Conservation (phyloP, 768 basidiomycete species). For the Xerocomus spinulosus region DNA sequence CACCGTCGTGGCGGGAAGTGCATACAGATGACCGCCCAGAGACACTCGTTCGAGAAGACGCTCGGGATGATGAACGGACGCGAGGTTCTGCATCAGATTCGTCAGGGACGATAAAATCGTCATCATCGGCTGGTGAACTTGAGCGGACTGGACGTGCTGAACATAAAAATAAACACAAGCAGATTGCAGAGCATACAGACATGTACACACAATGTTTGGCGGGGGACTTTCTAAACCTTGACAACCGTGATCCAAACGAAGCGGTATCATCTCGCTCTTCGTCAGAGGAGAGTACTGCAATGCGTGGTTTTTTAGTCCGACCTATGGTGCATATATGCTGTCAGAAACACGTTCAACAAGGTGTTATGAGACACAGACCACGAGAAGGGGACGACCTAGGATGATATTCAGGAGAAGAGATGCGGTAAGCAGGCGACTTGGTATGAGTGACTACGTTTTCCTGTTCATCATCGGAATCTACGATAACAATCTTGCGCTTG, state of each 20-base stretch:
- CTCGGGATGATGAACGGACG: constrained; percentile 47
- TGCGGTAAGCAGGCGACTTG: constrained; percentile 18
- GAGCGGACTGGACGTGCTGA: constrained; percentile 40
- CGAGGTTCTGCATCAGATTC: constrained; percentile 56
- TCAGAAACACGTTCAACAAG: constrained; percentile 5
- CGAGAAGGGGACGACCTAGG: constrained; percentile 26
- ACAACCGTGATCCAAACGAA: constrained; percentile 57
- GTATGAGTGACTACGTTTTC: not conserved
- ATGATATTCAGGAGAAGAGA: constrained; percentile 27
- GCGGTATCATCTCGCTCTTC: constrained; percentile 39
- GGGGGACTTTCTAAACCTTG: constrained; percentile 63
- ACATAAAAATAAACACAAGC: constrained; percentile 4
- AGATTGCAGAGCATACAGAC: not conserved
- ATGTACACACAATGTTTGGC: constrained; percentile 44
- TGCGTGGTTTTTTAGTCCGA: constrained; percentile 57
- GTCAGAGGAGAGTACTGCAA: constrained; percentile 48
- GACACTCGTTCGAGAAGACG: constrained; percentile 39
- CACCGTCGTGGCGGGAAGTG: constrained; percentile 35
- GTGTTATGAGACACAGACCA: constrained; percentile 11
- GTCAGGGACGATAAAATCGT: constrained; percentile 67
- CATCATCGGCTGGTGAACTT: constrained; percentile 52
- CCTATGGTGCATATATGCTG: constrained; percentile 27
- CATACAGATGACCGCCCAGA: constrained; percentile 34
- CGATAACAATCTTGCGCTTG: constrained; percentile 67
- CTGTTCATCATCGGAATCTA: constrained; percentile 69